Base-by-base conservation (phyloP, 352 stramenopile species). In the Globisporangium paddicum region DNA sequence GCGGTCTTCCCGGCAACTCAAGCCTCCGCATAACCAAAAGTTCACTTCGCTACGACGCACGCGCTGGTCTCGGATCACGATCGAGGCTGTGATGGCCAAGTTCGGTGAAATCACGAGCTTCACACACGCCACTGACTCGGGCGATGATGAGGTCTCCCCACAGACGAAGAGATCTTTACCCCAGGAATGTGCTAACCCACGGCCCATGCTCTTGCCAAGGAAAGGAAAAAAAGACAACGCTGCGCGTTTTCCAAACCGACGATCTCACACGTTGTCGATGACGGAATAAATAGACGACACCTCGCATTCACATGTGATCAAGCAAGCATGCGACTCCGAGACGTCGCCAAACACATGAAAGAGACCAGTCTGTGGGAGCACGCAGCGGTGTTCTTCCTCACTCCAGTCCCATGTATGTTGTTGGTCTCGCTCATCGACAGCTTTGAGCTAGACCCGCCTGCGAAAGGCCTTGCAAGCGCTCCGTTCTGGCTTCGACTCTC, bases 71-170 rank as follows among this genome's bases (percentile, higher is more conserved):
- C n/a, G n/a, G 48, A 90, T 91, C 66, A 85, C 79, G 45, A 79
- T 82, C 40, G 85, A 93, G 55, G 79, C 74, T 21, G 85, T 95
- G 62, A 77, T 89, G 66, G 69, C 68, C 49, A 83, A 91, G 55
- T 95, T 87, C 57, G 63, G 67, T 28, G 61, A 84, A 54, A 88
- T 94, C 68, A 92, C 80, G 28, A 72, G 89, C 74, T 94, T 94
- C 60, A 71, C 66, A 37, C 71, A 78, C 58, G 78, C 78, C 55
- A 90, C 72, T 45, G 80, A 94, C 69, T 82, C 84, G 23, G 84
- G 92, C 19, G 65, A 81, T 6, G 84, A 94, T 47, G 79, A 93
- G 46, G 68, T 89, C 40, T 72, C 81, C 32, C 83, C 83, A 30
- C 83, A 93, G 72, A 60, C 91, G 44, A 89, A 90, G 72, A 93